These are phyloP conservation scores for Darksidea phi DNA, from an alignment of 495 filamentous ascomycete species.

Conservation along the genomic window DNA sequence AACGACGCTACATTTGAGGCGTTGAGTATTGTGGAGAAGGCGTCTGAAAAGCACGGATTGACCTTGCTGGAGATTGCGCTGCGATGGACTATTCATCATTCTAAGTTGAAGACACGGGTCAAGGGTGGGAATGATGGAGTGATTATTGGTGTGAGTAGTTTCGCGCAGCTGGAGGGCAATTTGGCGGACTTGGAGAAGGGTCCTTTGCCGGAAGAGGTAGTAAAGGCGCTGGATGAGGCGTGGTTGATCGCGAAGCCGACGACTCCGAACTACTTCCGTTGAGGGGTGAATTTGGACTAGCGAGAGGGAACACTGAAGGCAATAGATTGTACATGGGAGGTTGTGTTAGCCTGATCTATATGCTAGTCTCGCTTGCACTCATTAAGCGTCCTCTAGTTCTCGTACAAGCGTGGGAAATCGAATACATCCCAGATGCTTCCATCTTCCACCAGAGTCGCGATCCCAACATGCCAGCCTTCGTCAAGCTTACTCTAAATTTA, in stretches of 20 bases:
- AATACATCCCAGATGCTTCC: no score
- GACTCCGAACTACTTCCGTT: slow-evolving; percentile 55
- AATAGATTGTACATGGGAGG: no score
- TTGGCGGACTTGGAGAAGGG: slow-evolving; percentile 66
- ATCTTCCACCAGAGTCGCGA: no score
- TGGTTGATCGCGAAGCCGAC: slow-evolving; percentile 63
- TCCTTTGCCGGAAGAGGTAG: slow-evolving; percentile 79
- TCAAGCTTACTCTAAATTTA: no score
- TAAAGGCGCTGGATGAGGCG: slow-evolving; percentile 76
- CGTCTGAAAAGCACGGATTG: slow-evolving; percentile 69
- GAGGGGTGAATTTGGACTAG: background rate
- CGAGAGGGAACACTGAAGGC: no score
- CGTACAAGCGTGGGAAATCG: no score
- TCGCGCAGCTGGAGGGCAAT: slow-evolving; percentile 28
- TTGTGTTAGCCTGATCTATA: no score
- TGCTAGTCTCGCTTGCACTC: no score
- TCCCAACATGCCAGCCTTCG: no score
- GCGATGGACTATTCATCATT: slow-evolving; percentile 53
- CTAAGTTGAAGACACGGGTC: slow-evolving; percentile 61
- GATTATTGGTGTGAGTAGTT: slow-evolving; percentile 31
- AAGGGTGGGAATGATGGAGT: slow-evolving; percentile 65
- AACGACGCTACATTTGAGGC: slow-evolving; percentile 75
- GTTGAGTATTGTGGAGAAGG: slow-evolving; percentile 68
- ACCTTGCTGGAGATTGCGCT: slow-evolving; percentile 47
- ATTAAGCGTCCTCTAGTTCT: no score